Base-by-base conservation (phyloP, 345 rosid species). In the Lagerstroemia speciosa region DNA sequence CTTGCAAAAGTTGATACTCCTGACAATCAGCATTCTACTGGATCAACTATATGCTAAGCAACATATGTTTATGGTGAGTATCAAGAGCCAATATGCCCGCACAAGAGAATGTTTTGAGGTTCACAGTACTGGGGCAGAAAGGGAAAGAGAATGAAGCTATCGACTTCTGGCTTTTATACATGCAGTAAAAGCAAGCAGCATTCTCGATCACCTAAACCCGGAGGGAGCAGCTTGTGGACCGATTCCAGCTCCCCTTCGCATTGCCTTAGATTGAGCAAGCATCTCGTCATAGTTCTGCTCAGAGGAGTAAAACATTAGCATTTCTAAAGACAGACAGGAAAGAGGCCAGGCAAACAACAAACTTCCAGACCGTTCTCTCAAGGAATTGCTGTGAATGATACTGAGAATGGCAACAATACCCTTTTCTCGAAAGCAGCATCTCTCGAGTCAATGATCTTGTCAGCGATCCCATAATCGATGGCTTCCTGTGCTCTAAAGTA, bases 401-500 rank as follows among this genome's bases (percentile, higher is more conserved):
- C 50, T 36, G 8, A 45, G 43, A 29, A 32, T 16, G 37, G 40
- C 20, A 20, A 50, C 55, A 67, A 66, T 84, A 89, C 96, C 84
- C 86, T 72, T 77, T 79, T 85, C 78, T 86, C 86, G 30, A 76
- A 93, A 20, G 89, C 85, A 33, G 67, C 64, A 67, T 89, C 88
- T 62, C 72, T 79, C 1, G 89, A 78, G 81, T 78, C 80, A 22
- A 87, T 76, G 63, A 89, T 78, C 81, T 88, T 89, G 82, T 94
- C 99, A 37, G 85, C 99, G 58, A 94, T 69, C 50, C 99, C 99
- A 71, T 89, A 91, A 53, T 86, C 96, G 38, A 91, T 83, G 24
- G 94, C 96, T 77, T 81, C 86, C 69, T 89, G 81, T 33, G 91
- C 90, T 36, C 73, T 79, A 38, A 91, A 77, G 82, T 79, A 91